Percentiles rank a stretch among this genome's conserved stretches.
Conservation (phyloP, 257 asterid species). For the Striga asiatica region DNA sequence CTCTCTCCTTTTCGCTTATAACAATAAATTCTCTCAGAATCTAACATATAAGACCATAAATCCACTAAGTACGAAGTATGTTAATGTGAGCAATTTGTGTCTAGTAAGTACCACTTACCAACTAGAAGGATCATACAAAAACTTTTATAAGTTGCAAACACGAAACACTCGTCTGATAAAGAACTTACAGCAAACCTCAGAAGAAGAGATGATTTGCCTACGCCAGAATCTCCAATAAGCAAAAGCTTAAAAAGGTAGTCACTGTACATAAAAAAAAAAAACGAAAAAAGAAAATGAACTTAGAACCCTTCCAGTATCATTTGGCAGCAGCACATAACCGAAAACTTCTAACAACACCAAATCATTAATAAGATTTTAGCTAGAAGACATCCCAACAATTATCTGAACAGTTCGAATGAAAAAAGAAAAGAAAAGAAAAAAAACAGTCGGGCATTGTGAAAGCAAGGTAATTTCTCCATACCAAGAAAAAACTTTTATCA, state of each 20-base stretch:
- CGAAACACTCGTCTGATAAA: background rate
- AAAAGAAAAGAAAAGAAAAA: too few species aligned
- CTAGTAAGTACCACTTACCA: background rate
- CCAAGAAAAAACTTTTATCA: too few species aligned
- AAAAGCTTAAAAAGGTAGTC: conserved; percentile 70
- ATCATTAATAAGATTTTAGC: background rate
- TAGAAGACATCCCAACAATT: background rate
- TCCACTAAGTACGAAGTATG: background rate
- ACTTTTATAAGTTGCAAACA: conserved; percentile 1
- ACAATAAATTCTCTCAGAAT: background rate
- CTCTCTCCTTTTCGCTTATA: too few species aligned
- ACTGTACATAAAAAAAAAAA: conserved; percentile 23
- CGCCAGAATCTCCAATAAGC: conserved; percentile 75
- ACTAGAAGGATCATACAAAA: background rate
- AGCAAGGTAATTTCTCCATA: too few species aligned
- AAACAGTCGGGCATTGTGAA: too few species aligned
- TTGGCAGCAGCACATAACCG: background rate
- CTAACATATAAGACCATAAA: background rate
- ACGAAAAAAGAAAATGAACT: background rate
- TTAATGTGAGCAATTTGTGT: background rate
- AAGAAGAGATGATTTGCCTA: conserved; percentile 69
- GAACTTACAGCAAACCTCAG: conserved; percentile 70
- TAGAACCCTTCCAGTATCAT: background rate
- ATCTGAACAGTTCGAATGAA: too few species aligned
- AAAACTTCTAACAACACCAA: background rate